A percentile compares a stretch with the other conserved stretches of the same genome.
phyloP scores from a whole-genome alignment of 2,329 filamentous ascomycete species.

The Orbilia blumenaviensis region DNA sequence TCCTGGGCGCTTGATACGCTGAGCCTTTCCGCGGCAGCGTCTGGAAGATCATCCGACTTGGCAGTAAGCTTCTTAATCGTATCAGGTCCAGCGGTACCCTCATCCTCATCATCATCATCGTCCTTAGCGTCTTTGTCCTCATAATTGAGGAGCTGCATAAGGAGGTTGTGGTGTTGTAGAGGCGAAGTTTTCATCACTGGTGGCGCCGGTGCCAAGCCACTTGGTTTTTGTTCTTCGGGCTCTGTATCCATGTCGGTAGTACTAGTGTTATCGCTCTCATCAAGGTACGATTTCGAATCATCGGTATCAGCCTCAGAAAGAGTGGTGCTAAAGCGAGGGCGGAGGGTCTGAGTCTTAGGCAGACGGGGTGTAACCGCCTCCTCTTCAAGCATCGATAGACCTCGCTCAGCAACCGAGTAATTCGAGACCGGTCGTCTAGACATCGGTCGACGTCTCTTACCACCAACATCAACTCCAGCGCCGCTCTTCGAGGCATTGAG shows the following conservation, averaged over 20 bases:
- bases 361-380: conserved; percentile 50
- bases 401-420: conserved; percentile 35
- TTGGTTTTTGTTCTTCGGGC: conserved; percentile 22
- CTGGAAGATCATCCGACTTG: conserved; percentile 44
- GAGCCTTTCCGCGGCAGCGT: conserved; percentile 28
- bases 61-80: conserved; percentile 51
- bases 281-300: conserved; percentile 41
- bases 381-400: conserved; percentile 40
- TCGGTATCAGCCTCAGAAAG: conserved; percentile 50
- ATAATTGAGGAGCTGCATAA: conserved; percentile 50
- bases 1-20: conserved; percentile 35
- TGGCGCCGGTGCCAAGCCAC: conserved; percentile 5
- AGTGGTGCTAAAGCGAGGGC: conserved; percentile 47
- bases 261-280: conserved; percentile 48
- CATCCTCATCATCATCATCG: conserved; percentile 43
- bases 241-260: conserved; percentile 52
- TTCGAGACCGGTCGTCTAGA: conserved; percentile 39
- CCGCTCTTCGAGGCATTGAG: conserved; percentile 65
- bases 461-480: conserved; percentile 36
- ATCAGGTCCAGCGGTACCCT: conserved; percentile 40
- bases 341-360: conserved; percentile 36
- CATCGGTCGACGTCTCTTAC: conserved; percentile 45
- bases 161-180: conserved; percentile 40
- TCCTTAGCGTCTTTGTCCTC: conserved; percentile 26
- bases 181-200: conserved; percentile 41